Evolutionary conservation across 306 rosid species (phyloP).

Genomic region (Begonia fuchsioides): DNA sequence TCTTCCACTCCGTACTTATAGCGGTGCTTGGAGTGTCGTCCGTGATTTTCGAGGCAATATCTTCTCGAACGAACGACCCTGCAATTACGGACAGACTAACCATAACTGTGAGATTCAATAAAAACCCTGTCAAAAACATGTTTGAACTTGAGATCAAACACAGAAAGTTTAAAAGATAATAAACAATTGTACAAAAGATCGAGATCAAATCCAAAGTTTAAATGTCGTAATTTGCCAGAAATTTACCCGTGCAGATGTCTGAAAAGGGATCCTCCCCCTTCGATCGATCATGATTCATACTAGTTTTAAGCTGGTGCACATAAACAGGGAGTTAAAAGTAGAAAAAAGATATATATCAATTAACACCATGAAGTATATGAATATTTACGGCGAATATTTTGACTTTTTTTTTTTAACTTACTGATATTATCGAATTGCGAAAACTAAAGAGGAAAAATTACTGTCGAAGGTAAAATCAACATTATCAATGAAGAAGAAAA

Average conservation of each 20-base stretch:
- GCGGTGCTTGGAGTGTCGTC: conserved; percentile 13
- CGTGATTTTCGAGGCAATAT: conserved; percentile 16
- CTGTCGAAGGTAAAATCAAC: too few relatives aligned
- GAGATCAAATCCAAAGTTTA: too few relatives aligned
- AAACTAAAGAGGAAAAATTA: too few relatives aligned
- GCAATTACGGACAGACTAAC: conserved; percentile 11
- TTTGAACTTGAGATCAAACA: too few relatives aligned
- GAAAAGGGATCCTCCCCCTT: conserved; percentile 18
- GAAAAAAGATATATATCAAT: too few relatives aligned
- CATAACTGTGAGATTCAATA: conserved; percentile 7
- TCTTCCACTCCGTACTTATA: conserved; percentile 10
- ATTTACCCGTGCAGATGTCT: neutral
- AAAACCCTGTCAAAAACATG: neutral
- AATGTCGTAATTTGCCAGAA: neutral
- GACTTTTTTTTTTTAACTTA: too few relatives aligned
- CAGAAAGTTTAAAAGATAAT: too few relatives aligned
- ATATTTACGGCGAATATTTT: too few relatives aligned
- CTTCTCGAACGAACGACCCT: conserved; percentile 20
- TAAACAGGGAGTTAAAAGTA: neutral
- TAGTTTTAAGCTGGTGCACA: conserved; percentile 46
- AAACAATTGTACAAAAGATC: too few relatives aligned
- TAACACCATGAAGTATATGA: too few relatives aligned
- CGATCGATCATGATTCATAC: conserved; percentile 35
- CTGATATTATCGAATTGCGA: too few relatives aligned
- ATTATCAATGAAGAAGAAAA: too few relatives aligned